Evolutionary conservation across 2,329 filamentous ascomycete genomes (phyloP).

Genomic region (Fusarium penzigii): DNA sequence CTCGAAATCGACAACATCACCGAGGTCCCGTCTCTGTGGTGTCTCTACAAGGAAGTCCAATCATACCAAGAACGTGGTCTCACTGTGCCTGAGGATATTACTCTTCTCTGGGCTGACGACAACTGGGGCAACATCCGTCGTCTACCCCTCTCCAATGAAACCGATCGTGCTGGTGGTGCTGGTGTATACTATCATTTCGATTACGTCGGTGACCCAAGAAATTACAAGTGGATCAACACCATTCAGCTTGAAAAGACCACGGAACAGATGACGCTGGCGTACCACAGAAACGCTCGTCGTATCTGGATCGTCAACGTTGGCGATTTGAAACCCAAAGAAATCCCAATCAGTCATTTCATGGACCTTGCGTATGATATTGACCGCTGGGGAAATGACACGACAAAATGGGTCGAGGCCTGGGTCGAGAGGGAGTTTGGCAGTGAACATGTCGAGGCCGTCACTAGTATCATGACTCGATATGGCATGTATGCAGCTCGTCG

Average conservation of each 20-base stretch:
- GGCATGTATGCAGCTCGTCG: slow-evolving; percentile 56
- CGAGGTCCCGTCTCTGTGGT: slow-evolving; percentile 54
- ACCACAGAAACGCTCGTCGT: slow-evolving; percentile 47
- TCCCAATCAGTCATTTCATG: slow-evolving; percentile 57
- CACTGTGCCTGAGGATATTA: slow-evolving; percentile 61
- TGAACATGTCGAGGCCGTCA: slow-evolving; percentile 46
- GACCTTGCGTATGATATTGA: slow-evolving; percentile 59
- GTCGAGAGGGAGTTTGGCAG: slow-evolving; percentile 52
- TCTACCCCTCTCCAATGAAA: slow-evolving; percentile 56
- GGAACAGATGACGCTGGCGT: slow-evolving; percentile 50
- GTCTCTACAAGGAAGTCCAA: slow-evolving; percentile 67
- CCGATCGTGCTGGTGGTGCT: slow-evolving; percentile 53
- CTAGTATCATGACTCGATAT: slow-evolving; percentile 45
- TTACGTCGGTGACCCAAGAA: slow-evolving; percentile 62
- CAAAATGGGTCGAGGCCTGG: slow-evolving; percentile 42
- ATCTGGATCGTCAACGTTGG: slow-evolving; percentile 67
- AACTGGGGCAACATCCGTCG: slow-evolving; percentile 63
- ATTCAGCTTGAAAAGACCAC: slow-evolving; percentile 31
- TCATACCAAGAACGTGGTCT: slow-evolving; percentile 62
- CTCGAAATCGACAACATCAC: slow-evolving; percentile 12
- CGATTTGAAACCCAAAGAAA: slow-evolving; percentile 60
- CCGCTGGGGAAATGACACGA: slow-evolving; percentile 36
- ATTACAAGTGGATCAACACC: slow-evolving; percentile 62
- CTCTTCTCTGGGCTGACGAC: slow-evolving; percentile 63
- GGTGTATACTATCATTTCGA: slow-evolving; percentile 64